Base-by-base conservation (phyloP, 441 rosid species). In the Pelargonium citronellum region DNA sequence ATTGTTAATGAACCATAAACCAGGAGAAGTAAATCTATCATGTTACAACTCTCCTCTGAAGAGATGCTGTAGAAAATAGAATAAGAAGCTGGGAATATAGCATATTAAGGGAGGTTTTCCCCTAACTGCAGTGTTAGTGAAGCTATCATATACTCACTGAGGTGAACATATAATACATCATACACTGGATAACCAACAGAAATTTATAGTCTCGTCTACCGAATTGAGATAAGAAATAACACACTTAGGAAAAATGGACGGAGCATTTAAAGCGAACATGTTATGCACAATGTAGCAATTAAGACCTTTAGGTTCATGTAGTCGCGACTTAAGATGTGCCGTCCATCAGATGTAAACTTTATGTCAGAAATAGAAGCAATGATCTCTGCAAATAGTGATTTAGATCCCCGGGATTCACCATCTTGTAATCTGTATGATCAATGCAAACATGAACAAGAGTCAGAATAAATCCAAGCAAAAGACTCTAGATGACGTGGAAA, bases 241-340 rank as follows among this genome's bases (percentile, higher is more conserved):
- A 67, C 10, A 74, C 24, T 51, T 41, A 51, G 65, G 22, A 68
- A 20, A 49, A 7, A 55, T 49, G 64, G 16, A 65, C 11, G 7
- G 57, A 57, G 74, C 69, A 74, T 60, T 66, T 71, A 30, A 71
- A 73, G 27, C 71, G 43, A 46, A 68, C 53, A 67, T 51, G 34
- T 13, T 30, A 27, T n/a, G 55, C 27, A 24, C 10, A 49, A 22
- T 68, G 69, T 22, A 11, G 24, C 46, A 58, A 46, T 67, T 47
- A 68, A 22, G 49, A 89, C 95, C 95, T 87, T 87, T 68, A 89
- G 73, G 78, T 75, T 86, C 87, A 89, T 80, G 82, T 86, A 87
- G 72, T 89, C 92, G 6, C 88, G 92, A 73, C 89, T 89, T 72
- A 89, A 68, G 60, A 89, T 78, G 79, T 83, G 83, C 66, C 72